Percentiles rank a stretch among this genome's conserved stretches.
These are phyloP conservation scores for Brassica napus DNA, from an alignment of 345 rosid genomes.

Conservation along the genomic window Da-Ae NC_063451.1:38428501-38429000, in stretches of 20 bases:
- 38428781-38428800: slow-evolving; percentile 82
- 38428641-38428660: slow-evolving; percentile 34
- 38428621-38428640: slow-evolving; percentile 20
- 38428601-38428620: slow-evolving; percentile 31
- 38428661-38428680: slow-evolving; percentile 32
- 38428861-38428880: background rate
- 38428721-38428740: slow-evolving; percentile 69
- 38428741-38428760: slow-evolving; percentile 52
- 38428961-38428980: background rate
- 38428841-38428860: slow-evolving; percentile 33
- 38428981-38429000: background rate
- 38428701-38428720: slow-evolving; percentile 25
- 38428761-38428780: slow-evolving; percentile 55
- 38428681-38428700: slow-evolving; percentile 18
- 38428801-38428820: slow-evolving; percentile 70
- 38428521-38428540: slow-evolving; percentile 20
- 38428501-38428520: slow-evolving; percentile 5
- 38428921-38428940: slow-evolving; percentile 14
- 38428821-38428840: slow-evolving; percentile 87
- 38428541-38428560: slow-evolving; percentile 21
- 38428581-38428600: slow-evolving; percentile 18
- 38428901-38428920: slow-evolving; percentile 17
- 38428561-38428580: slow-evolving; percentile 38
- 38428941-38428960: slow-evolving; percentile 10
- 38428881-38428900: background rate